A percentile compares a stretch with the other conserved stretches of the same genome.
phyloP scores from a whole-genome alignment of 2,329 filamentous ascomycete genomes.

The Aspergillus sp. region DNA sequence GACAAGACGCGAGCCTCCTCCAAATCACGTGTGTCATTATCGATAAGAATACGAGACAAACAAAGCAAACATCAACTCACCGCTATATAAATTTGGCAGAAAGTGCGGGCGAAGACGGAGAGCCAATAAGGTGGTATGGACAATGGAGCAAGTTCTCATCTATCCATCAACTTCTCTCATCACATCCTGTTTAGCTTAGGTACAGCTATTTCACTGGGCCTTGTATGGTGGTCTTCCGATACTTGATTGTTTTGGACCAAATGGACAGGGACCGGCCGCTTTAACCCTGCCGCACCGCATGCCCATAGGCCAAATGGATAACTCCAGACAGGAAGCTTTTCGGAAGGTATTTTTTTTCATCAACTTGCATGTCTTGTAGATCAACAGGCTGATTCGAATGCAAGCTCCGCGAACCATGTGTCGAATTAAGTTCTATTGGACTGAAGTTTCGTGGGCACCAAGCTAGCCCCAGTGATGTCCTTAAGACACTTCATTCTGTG shows the following conservation, averaged over 20 bases:
- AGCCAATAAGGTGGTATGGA: slow-evolving; percentile 9
- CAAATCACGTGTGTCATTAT: slow-evolving; percentile 18
- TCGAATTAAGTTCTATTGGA: slow-evolving; percentile 57
- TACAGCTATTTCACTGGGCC: background rate
- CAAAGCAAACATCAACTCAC: slow-evolving; percentile 9
- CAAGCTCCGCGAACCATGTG: slow-evolving; percentile 59
- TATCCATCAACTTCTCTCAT: background rate
- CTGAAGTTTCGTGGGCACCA: slow-evolving; percentile 51
- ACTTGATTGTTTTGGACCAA: background rate
- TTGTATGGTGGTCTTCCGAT: background rate
- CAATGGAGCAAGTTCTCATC: background rate
- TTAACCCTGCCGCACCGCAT: background rate
- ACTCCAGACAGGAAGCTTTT: slow-evolving; percentile 42
- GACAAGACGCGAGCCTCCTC: slow-evolving; percentile 22
- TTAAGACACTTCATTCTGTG: slow-evolving; percentile 48
- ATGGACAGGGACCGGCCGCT: background rate
- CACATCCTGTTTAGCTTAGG: background rate
- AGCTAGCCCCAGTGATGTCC: slow-evolving; percentile 47
- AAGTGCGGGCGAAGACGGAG: slow-evolving; percentile 17
- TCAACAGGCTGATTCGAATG: slow-evolving; percentile 19
- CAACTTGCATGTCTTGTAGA: background rate
- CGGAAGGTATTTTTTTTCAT: slow-evolving; percentile 31
- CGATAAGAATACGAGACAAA: slow-evolving; percentile 7
- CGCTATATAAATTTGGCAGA: slow-evolving; percentile 27
- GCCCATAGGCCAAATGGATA: slow-evolving; percentile 31